phyloP scores from a whole-genome alignment of 352 stramenopile species.

The Globisporangium carolinianum region DNA sequence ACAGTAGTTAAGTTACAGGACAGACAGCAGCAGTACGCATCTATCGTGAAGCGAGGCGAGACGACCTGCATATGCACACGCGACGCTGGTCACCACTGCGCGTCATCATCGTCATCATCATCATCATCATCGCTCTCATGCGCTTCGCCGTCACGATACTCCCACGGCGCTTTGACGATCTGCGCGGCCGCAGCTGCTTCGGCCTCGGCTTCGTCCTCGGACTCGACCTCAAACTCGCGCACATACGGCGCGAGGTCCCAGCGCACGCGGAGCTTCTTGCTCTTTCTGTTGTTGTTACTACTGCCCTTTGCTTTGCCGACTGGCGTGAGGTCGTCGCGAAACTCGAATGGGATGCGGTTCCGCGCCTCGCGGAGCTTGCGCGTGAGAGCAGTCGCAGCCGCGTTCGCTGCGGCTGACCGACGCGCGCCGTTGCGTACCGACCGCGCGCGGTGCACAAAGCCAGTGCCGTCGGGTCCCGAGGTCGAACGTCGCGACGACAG shows the following conservation, averaged over 20 bases:
- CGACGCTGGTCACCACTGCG: not conserved
- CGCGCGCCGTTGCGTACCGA: slow-evolving; percentile 30
- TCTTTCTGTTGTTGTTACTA: slow-evolving; percentile 21
- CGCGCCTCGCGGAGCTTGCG: slow-evolving; percentile 40
- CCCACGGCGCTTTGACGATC: slow-evolving; percentile 16
- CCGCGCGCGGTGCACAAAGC: slow-evolving; percentile 36
- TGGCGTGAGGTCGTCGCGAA: slow-evolving; percentile 35
- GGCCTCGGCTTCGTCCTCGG: slow-evolving; percentile 36
- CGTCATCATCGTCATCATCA: slow-evolving; percentile 17
- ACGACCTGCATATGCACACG: too few relatives aligned
- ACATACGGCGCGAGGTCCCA: slow-evolving; percentile 37
- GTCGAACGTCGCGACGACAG: slow-evolving; percentile 27
- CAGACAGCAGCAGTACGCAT: too few relatives aligned
- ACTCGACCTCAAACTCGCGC: slow-evolving; percentile 58
- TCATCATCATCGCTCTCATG: slow-evolving; percentile 32
- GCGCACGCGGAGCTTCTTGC: slow-evolving; percentile 32
- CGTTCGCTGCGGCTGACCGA: slow-evolving; percentile 24
- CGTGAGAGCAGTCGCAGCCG: slow-evolving; percentile 22
- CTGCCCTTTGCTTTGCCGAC: slow-evolving; percentile 7
- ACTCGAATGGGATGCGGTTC: slow-evolving; percentile 51
- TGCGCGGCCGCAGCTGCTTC: slow-evolving; percentile 19
- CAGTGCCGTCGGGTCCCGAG: slow-evolving; percentile 11
- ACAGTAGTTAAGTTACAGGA: too few relatives aligned
- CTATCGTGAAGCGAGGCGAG: too few relatives aligned
- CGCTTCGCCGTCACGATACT: slow-evolving; percentile 11